Base-by-base conservation (phyloP, 192 early-diverging fungal species). In the Umbelopsis ramanniana region DNA sequence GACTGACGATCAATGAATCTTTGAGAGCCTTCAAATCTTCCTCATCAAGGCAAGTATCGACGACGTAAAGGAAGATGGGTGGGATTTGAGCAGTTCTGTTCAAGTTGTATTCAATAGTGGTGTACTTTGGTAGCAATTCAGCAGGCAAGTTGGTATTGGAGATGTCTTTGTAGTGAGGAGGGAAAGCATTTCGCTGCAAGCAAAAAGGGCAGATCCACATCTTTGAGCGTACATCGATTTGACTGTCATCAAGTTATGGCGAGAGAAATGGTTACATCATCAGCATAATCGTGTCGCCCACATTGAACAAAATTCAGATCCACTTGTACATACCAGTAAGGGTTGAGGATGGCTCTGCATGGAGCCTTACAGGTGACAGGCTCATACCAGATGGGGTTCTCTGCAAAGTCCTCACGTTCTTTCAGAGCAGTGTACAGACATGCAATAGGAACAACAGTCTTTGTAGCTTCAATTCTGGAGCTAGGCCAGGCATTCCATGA, bases 161-260 rank as follows among this genome's bases (percentile, higher is more conserved):
- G 75, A 99, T 97, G 80, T 99, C 96, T 76, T 92, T 91, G 79
- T 99, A 99, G 72, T 99, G 96, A 74, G 95, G 93, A 26, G 98
- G 97, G 76, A 99, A 93, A 76, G 94, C 93, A 82, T 98, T 99
- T 48, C 98, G 90, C 76, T 95, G 93, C 77, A 97, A 81, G 76
- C 98, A 98, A 81, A 99, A 96, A n/a, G 98, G 95, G 74, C 97
- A 99, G 70, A 97, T 96, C 97, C 97, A 99, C 35, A 98, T 85
- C 81, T 95, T 96, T 12, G 89, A 93, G 43, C 95, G 94, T 22
- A 96, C 90, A 81, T 99, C 97, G 73, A 98, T 94, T 85, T 98
- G 96, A 79, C 94, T 96, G 72, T 57, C 40, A 37, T 7, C 12
- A 63, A 19, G 66, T 63, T 37, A 54, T 29, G 23, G 12, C 11